Conservation (phyloP, 805 yeast genomes). For the Lipomyces mesembrius region DNA sequence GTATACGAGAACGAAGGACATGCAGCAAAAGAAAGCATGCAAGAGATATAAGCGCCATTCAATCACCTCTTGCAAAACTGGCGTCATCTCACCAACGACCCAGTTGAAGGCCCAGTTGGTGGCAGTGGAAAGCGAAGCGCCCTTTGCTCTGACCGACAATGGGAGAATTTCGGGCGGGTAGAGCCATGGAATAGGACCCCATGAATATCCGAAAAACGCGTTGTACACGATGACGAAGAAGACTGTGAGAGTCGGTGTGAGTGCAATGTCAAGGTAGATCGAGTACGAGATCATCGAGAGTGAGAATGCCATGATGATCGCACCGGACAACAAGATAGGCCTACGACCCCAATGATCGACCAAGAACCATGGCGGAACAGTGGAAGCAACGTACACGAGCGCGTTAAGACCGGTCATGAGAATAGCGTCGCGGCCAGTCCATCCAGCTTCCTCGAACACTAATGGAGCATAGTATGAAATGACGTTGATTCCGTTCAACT, state of each 20-base stretch:
- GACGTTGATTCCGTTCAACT: conserved; percentile 89
- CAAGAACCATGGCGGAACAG: conserved; percentile 88
- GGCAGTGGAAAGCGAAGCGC: conserved; percentile 89
- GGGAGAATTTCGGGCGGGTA: conserved; percentile 60
- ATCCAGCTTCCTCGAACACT: conserved; percentile 93
- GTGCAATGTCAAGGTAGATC: conserved; percentile 54
- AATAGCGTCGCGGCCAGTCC: conserved; percentile 86
- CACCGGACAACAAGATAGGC: conserved; percentile 79
- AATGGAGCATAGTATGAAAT: conserved; percentile 92
- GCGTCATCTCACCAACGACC: conserved; percentile 90
- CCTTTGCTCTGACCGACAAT: conserved; percentile 80
- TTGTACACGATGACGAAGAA: conserved; percentile 76
- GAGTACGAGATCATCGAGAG: conserved; percentile 67
- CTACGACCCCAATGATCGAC: conserved; percentile 92
- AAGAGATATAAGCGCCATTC: conserved; percentile 81
- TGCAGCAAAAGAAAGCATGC: conserved; percentile 76
- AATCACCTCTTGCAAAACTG: conserved; percentile 75
- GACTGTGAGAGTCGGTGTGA: conserved; percentile 75
- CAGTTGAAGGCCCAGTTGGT: conserved; percentile 93
- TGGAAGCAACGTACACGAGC: conserved; percentile 62
- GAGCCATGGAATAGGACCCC: conserved; percentile 59
- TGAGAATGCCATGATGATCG: conserved; percentile 76
- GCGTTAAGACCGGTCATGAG: conserved; percentile 87
- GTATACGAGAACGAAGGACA: conserved; percentile 74
- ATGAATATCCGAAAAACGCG: conserved; percentile 80